Evolutionary conservation across 495 filamentous ascomycete genomes (phyloP).

Genomic region (Bryoglossum gracile): DNA sequence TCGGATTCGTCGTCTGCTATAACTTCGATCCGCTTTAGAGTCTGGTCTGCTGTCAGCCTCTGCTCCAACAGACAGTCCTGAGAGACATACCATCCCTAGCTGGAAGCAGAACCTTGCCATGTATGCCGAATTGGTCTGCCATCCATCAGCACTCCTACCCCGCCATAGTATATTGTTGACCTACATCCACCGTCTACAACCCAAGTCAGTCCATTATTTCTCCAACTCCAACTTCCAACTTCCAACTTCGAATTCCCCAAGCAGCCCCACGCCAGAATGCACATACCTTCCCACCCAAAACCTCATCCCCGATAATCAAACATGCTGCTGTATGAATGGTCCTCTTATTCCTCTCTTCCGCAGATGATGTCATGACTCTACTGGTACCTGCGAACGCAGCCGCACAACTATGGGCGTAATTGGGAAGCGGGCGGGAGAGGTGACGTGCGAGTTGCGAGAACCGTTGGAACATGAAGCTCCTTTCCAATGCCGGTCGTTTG

Average conservation of each 20-base stretch:
- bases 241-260: not conserved
- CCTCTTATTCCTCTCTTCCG: constrained; percentile 45
- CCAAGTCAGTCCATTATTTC: constrained; percentile 1
- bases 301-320: constrained; percentile 93
- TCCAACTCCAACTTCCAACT: too few relatives aligned
- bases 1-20: constrained; percentile 86
- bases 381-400: constrained; percentile 24
- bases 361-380: constrained; percentile 45
- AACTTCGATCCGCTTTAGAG: constrained; percentile 82
- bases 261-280: not conserved
- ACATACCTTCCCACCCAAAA: constrained; percentile 88
- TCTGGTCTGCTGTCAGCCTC: constrained; percentile 29
- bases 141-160: constrained; percentile 13
- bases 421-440: constrained; percentile 54
- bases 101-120: constrained; percentile 91
- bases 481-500: too few relatives aligned
- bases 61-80: not conserved
- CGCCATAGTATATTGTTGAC: constrained; percentile 20
- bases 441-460: constrained; percentile 68
- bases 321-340: constrained; percentile 87
- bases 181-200: constrained; percentile 25
- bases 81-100: constrained; percentile 59
- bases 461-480: constrained; percentile 67
- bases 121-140: constrained; percentile 82
- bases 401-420: constrained; percentile 43